Conservation (phyloP, 352 stramenopile species). For the Phytophthora citricola region DNA sequence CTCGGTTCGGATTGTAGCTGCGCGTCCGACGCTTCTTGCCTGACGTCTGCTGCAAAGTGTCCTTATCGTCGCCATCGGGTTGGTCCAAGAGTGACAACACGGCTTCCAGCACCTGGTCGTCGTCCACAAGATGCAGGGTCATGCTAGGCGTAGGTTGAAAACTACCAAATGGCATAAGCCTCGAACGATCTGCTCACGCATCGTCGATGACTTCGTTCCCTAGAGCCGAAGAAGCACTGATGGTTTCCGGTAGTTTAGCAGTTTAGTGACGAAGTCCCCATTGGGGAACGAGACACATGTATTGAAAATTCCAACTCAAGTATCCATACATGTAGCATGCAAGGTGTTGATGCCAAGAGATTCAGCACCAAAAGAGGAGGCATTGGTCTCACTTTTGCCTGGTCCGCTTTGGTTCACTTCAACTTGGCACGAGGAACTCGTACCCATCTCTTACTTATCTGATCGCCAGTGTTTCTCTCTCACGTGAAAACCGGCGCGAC, state of each 20-base stretch:
- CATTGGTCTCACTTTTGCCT: too few relatives aligned
- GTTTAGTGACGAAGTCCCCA: too few relatives aligned
- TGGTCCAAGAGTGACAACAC: conserved; percentile 41
- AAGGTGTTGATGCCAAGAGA: too few relatives aligned
- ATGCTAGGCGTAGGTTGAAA: conserved; percentile 16
- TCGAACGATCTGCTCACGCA: neutral
- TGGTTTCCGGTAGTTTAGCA: too few relatives aligned
- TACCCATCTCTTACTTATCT: neutral
- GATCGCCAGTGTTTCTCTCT: neutral
- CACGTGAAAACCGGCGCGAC: neutral
- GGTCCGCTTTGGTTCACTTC: too few relatives aligned
- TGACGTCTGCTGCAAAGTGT: neutral
- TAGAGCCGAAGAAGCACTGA: too few relatives aligned
- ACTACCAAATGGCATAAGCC: conserved; percentile 12
- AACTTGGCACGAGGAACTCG: too few relatives aligned
- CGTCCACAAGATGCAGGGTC: conserved; percentile 28
- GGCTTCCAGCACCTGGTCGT: conserved; percentile 27
- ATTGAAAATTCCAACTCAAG: too few relatives aligned
- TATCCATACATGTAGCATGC: too few relatives aligned
- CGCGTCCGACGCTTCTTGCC: conserved; percentile 21
- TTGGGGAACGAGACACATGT: too few relatives aligned
- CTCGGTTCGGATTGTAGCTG: conserved; percentile 37
- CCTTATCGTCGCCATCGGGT: neutral
- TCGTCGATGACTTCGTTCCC: too few relatives aligned
- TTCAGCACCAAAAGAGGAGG: too few relatives aligned